These are phyloP conservation scores for Oryza brachyantha DNA, from an alignment of 176 grass and related monocot genomes.

Conservation along the genomic window DNA sequence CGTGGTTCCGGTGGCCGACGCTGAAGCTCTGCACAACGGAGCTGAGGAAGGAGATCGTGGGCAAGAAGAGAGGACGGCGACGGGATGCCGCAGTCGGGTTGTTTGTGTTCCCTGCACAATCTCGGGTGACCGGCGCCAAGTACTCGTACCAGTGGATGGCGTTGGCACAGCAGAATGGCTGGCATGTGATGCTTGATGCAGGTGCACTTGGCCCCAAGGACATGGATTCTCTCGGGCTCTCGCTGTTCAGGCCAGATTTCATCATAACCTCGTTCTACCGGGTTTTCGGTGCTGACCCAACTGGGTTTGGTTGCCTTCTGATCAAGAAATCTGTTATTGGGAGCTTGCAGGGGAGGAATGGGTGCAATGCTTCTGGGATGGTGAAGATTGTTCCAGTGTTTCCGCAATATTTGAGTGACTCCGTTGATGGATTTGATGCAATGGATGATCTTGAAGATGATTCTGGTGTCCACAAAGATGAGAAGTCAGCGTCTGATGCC, in stretches of 20 bases:
- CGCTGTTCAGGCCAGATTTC: constrained; percentile 90
- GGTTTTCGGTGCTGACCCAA: constrained; percentile 90
- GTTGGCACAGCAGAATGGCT: constrained; percentile 94
- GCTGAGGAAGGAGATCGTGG: constrained; percentile 83
- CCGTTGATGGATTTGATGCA: constrained; percentile 79
- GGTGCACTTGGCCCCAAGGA: constrained; percentile 97
- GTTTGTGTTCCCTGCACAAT: constrained; percentile 95
- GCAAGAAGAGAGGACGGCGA: constrained; percentile 70
- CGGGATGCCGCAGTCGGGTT: constrained; percentile 68
- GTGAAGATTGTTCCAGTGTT: constrained; percentile 91
- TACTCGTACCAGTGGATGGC: constrained; percentile 99
- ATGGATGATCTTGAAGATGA: constrained; percentile 73
- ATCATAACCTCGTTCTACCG: constrained; percentile 97
- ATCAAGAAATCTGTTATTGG: constrained; percentile 98
- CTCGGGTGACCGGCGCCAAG: constrained; percentile 93
- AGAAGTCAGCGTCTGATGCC: constrained; percentile 36
- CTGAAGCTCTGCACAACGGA: constrained; percentile 81
- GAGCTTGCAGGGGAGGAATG: constrained; percentile 88
- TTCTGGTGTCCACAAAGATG: constrained; percentile 43
- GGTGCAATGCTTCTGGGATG: constrained; percentile 84
- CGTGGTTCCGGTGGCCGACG: constrained; percentile 91
- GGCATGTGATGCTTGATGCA: constrained; percentile 98
- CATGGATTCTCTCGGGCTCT: constrained; percentile 97
- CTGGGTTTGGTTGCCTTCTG: constrained; percentile 96
- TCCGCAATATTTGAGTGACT: constrained; percentile 95